Evolutionary conservation across 208 protist genomes (phyloP).

Genomic region (Leishmania turanica): DNA sequence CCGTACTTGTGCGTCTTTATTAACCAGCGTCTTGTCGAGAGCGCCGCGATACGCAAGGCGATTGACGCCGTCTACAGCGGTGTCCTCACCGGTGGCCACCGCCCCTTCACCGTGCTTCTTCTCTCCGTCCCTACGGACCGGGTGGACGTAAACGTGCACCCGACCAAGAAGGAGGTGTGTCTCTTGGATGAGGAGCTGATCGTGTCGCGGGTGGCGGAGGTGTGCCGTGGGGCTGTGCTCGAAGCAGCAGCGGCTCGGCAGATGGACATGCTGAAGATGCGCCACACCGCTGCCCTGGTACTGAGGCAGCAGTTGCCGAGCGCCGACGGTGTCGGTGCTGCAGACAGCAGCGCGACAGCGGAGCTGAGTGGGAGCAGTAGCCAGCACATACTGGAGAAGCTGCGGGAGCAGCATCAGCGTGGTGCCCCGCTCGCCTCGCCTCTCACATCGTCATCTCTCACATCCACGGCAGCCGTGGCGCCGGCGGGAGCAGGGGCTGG

Average conservation of each 20-base stretch:
- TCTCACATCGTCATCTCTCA: slow-evolving; percentile 27
- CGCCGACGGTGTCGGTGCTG: slow-evolving; percentile 11
- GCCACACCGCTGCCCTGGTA: slow-evolving; percentile 38
- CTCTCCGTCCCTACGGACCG: slow-evolving; percentile 89
- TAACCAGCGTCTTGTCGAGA: slow-evolving; percentile 88
- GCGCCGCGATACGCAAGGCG: slow-evolving; percentile 75
- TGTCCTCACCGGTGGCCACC: slow-evolving; percentile 86
- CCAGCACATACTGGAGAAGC: slow-evolving; percentile 29
- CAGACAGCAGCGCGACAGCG: background rate
- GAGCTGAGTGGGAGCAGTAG: slow-evolving; percentile 30
- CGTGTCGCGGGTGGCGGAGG: slow-evolving; percentile 54
- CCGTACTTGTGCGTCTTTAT: slow-evolving; percentile 80
- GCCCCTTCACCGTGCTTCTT: slow-evolving; percentile 95
- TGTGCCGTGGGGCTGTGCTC: slow-evolving; percentile 57
- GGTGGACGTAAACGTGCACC: slow-evolving; percentile 99
- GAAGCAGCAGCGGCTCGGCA: slow-evolving; percentile 62
- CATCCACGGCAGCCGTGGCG: background rate
- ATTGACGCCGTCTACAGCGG: slow-evolving; percentile 91
- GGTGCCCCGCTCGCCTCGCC: slow-evolving; percentile 28
- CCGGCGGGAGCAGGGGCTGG: background rate
- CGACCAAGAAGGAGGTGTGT: slow-evolving; percentile 97
- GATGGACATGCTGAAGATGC: slow-evolving; percentile 61
- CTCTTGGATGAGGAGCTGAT: slow-evolving; percentile 87
- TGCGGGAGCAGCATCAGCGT: slow-evolving; percentile 32
- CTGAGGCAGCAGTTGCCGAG: slow-evolving; percentile 26